Conservation (phyloP, 495 filamentous ascomycete genomes). For the Penicillium silybi region DNA sequence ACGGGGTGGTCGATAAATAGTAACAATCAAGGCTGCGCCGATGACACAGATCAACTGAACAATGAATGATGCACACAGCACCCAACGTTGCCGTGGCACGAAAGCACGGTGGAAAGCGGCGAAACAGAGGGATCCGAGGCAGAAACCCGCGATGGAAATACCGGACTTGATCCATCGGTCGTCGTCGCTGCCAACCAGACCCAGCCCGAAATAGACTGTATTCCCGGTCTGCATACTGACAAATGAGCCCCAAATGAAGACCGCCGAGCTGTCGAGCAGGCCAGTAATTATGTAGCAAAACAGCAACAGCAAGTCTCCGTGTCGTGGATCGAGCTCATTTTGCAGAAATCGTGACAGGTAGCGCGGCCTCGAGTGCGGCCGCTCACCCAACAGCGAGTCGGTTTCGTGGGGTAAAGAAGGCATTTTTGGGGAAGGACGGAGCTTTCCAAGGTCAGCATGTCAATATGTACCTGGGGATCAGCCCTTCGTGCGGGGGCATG, state of each 20-base stretch:
- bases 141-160: constrained; percentile 62
- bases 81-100: constrained; percentile 52
- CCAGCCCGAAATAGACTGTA: constrained; percentile 70
- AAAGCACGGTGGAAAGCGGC: constrained; percentile 56
- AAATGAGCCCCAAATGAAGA: constrained; percentile 71
- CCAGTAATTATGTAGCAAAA: constrained; percentile 70
- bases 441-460: not conserved
- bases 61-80: constrained; percentile 58
- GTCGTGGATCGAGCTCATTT: constrained; percentile 47
- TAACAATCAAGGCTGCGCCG: constrained; percentile 58
- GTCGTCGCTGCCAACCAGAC: constrained; percentile 47
- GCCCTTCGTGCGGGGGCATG: not conserved
- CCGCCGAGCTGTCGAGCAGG: constrained; percentile 65
- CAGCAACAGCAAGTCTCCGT: constrained; percentile 60
- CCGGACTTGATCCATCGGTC: constrained; percentile 60
- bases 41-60: constrained; percentile 50
- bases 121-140: constrained; percentile 62
- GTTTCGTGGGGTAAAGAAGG: constrained; percentile 4
- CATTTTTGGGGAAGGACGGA: not conserved
- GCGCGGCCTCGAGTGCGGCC: not conserved
- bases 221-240: constrained; percentile 82
- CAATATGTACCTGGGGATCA: not conserved
- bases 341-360: constrained; percentile 36
- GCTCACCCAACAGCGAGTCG: constrained; percentile 5
- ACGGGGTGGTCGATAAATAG: constrained; percentile 28